Evolutionary conservation across 768 basidiomycete species (phyloP).

Genomic region (Xanthoconium stramineum): DNA sequence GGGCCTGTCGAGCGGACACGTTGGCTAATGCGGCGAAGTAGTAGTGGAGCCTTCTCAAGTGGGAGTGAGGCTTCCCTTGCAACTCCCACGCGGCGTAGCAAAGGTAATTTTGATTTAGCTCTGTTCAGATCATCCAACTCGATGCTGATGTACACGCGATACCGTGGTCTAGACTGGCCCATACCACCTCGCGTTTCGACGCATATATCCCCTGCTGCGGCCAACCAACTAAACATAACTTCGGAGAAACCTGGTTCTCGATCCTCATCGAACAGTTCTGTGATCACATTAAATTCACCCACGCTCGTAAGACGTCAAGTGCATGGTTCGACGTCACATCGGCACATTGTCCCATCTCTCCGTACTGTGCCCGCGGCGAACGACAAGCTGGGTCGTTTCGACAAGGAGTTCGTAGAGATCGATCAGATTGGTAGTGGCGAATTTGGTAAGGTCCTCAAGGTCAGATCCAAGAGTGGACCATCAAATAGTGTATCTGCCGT

Average conservation of each 20-base stretch:
- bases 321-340: constrained; percentile 23
- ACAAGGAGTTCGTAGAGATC: constrained; percentile 75
- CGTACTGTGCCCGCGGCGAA: constrained; percentile 37
- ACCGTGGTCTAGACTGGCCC: constrained; percentile 47
- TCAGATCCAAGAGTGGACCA: constrained; percentile 58
- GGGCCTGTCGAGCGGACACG: constrained; percentile 43
- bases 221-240: constrained; percentile 33
- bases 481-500: constrained; percentile 69
- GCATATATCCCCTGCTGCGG: constrained; percentile 47
- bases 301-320: constrained; percentile 37
- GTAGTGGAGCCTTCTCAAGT: constrained; percentile 78
- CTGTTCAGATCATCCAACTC: neutral
- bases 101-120: constrained; percentile 49
- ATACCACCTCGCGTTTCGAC: constrained; percentile 48
- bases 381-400: constrained; percentile 64
- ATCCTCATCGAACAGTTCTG: constrained; percentile 54
- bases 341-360: constrained; percentile 22
- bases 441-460: constrained; percentile 91
- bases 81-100: constrained; percentile 60
- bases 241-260: constrained; percentile 53
- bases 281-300: constrained; percentile 45
- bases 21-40: constrained; percentile 73
- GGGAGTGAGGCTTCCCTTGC: constrained; percentile 62
- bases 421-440: constrained; percentile 87
- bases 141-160: neutral